Base-by-base conservation (phyloP, 805 yeast species). In the Saccharomyces paradoxus region DNA sequence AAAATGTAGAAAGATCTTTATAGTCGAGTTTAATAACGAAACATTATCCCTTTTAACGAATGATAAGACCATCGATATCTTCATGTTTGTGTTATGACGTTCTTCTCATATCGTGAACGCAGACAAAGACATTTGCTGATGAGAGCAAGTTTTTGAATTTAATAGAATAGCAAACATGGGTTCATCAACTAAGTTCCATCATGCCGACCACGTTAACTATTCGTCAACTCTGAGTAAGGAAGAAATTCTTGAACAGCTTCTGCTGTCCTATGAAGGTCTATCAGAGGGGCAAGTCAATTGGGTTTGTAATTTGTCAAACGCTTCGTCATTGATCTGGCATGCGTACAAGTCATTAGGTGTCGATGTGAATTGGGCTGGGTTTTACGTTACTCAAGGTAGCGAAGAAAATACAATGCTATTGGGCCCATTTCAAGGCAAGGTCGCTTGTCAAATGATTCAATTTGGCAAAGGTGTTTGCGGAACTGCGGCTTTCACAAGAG, bases 401-500 rank as follows among this genome's bases (percentile, higher is more conserved):
- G 52, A 53, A 3, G 65, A 67, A 47, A 55, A 53, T 5, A 58
- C 74, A 17, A 74, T 94, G 51, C 77, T 88, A 24, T 74, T 92
- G 41, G 99, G 95, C 0, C 99, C 99, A 13, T 92, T 92, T 70
- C 96, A 89, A 70, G 99, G 99, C 4, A 89, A 89, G 69, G 97
- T 92, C 2, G 98, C 98, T 0, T 92, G 99, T 64, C 98, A 94
- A 70, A 72, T 73, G 28, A 94, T 92, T 55, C 65, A 73, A 54
- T 73, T 86, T 51, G 97, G 96, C 4, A 77, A 73, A 55, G 99
- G 99, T 13, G 98, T 92, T 0, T 94, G 98, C 72, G 98, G 99
- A 4, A 73, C 81, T 0, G 96, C 96, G 1, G 96, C 96, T 0
- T 57, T 65, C 0, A 58, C 74, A 0, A 69, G 70, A 53, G 53